Conservation (phyloP, 23 red algal genomes). For the Gracilaria domingensis region DNA sequence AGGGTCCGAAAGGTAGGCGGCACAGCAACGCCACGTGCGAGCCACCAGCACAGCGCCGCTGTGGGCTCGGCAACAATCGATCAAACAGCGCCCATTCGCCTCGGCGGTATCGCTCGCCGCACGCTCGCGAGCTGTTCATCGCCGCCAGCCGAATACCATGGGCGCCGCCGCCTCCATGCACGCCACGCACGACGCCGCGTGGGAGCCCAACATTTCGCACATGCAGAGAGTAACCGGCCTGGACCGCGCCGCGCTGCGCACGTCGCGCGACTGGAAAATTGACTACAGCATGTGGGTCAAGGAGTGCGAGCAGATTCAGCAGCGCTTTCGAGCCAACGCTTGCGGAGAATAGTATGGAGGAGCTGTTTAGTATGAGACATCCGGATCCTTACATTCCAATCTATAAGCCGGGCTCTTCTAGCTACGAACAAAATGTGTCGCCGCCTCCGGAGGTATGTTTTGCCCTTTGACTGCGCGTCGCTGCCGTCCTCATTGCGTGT, state of each 20-base stretch:
- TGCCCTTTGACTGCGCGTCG: neutral
- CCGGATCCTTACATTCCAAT: slow-evolving; percentile 90
- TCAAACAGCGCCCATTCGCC: no score
- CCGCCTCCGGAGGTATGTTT: slow-evolving; percentile 87
- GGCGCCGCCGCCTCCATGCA: slow-evolving; percentile 94
- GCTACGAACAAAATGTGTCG: slow-evolving; percentile 92
- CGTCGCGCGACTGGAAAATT: slow-evolving; percentile 89
- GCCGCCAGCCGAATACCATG: no score
- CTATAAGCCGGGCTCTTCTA: slow-evolving; percentile 73
- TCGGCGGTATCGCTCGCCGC: neutral
- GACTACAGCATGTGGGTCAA: slow-evolving; percentile 86
- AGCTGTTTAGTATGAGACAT: slow-evolving; percentile 76
- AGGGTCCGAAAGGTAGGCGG: neutral
- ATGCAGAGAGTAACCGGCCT: slow-evolving; percentile 85
- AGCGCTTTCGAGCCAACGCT: slow-evolving; percentile 87
- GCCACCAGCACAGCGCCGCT: no score
- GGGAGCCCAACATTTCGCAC: slow-evolving; percentile 84
- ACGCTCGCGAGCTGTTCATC: no score
- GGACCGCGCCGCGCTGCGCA: slow-evolving; percentile 93
- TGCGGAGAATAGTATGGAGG: slow-evolving; percentile 79
- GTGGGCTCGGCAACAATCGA: no score
- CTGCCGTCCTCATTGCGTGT: neutral
- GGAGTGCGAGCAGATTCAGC: slow-evolving; percentile 72
- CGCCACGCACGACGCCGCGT: slow-evolving; percentile 78
- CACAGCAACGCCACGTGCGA: no score